Evolutionary conservation across 1,284 basidiomycete genomes (phyloP), one percentile per base, ranked within the genome.

Genomic region (Thecaphora thlaspeos): DNA sequence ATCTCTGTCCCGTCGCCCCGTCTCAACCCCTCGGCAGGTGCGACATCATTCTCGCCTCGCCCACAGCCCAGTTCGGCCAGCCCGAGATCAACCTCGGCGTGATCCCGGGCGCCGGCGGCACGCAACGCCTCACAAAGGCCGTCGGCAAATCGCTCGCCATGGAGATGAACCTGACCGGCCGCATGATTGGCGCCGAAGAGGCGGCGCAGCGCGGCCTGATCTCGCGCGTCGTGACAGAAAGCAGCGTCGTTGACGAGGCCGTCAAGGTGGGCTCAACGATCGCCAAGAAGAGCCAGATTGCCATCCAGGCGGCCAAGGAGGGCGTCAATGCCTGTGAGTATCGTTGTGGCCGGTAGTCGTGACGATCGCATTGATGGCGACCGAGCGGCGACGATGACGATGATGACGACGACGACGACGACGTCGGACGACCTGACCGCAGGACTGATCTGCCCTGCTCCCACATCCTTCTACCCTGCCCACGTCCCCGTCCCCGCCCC

Each of bases 51-150:
- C 85, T 97, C 57, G 91, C 89, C n/a, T 88, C 92, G 7, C 89
- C 91, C 5, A 90, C 85, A 19, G 94, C 95, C 32, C 87, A 86
- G 67, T 96, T 98, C 72, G 92, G 91, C 34, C 95, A 97, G 79
- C 94, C 95, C 30, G 95, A 98, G 79, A 94, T 98, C 80, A 94
- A 91, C 78, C 84, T 98, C 43, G 94, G 95, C 59, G 88, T 94
- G 61, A 97, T 97, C 75, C 94, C 95, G 17, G 91, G 91, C 12
- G 90, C 79, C 4, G 90, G 89, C 40, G 90, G 87, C 10, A 87
- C 87, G 3, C 88, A 91, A 76, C 86, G 91, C 47, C 86, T 98
- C 48, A 87, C 89, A 18, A 86, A 84, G 61, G 84, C 88, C 10
- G 85, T 98, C 61, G 94, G 94, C 49, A 97, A 96, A 81, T 90